Evolutionary conservation across 306 rosid genomes (phyloP).

Genomic region (Luffa acutangula): DNA sequence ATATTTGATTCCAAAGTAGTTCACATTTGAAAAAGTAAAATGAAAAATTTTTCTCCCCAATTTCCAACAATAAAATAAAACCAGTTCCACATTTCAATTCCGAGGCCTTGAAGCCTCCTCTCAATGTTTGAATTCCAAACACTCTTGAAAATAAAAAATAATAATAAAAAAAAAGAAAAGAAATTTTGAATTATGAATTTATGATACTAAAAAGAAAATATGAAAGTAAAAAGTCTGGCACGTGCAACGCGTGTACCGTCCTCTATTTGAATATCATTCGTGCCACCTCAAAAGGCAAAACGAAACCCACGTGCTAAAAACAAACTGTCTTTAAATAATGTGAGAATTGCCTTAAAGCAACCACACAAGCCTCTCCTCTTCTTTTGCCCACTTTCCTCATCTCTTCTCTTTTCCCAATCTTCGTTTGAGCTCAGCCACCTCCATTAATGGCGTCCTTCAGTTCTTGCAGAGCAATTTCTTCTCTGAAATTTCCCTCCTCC

Average conservation of each 20-base stretch:
- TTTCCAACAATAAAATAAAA: background rate
- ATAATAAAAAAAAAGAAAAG: too few species aligned
- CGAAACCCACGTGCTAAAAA: background rate
- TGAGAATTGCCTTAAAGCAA: background rate
- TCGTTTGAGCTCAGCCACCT: background rate
- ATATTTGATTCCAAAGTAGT: background rate
- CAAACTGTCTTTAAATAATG: background rate
- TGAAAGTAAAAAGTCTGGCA: background rate
- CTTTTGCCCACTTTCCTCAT: background rate
- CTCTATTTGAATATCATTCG: background rate
- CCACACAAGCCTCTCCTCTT: background rate
- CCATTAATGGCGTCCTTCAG: conserved; percentile 45
- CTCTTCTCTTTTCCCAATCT: background rate
- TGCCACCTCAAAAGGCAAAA: background rate
- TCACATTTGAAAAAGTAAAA: background rate
- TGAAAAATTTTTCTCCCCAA: background rate
- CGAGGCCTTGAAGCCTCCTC: background rate
- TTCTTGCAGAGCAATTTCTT: conserved; percentile 30
- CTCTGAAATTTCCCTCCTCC: conserved; percentile 19
- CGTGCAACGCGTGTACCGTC: background rate
- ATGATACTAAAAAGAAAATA: background rate
- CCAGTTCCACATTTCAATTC: background rate
- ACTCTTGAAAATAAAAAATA: background rate
- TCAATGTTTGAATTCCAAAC: background rate
- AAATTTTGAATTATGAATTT: too few species aligned